Base-by-base conservation (phyloP, 2,329 filamentous ascomycete genomes). In the Stachybotrys chartarum region DNA sequence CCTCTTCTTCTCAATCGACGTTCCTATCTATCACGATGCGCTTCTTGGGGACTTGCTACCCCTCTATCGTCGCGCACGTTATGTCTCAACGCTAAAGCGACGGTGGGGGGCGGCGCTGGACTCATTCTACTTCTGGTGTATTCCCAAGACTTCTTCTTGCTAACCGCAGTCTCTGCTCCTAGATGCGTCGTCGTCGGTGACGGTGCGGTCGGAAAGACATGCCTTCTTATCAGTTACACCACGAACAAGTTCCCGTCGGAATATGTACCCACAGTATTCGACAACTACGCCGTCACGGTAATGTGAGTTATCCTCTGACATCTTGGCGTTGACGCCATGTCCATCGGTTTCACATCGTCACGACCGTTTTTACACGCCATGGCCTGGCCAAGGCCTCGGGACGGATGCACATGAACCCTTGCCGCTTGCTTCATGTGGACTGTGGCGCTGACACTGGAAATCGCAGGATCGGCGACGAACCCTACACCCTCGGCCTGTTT, bases 181-280 rank as follows among this genome's bases (percentile, higher is more conserved):
- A 99, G 94, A 78, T 99, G 94, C 78, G 94, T 99, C 69, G 94
- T 99, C 66, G 94, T 99, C 68, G 94, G 94, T 73, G 94, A 99
- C 76, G 94, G 94, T 92, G 94, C 94, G 63, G 94, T 99, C 65
- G 94, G 94, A 74, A 99, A 99, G 83, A 99, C 94, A 63, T 99
- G 94, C 78, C 85, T 99, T 62, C 85, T 99, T 71, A 99, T 99
- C 78, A 96, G 91, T 73, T 99, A 99, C 78, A 99, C 94, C 62
- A 99, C 94, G 61, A 99, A 99, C 83, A 97, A 97, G 70, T 99
- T 99, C 75, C 94, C 94, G 42, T 97, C 92, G 68, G 94, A 99
- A 92, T 99, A 99, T 75, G 94, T 99, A 57, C 94, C 94, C 53
- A 99, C 94, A 32, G 94, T 99, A 61, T 99, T 99, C 75, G 94